These are phyloP conservation scores for Pigoraptor vietnamica DNA, from an alignment of 78 protist species.

Conservation along the genomic window DNA sequence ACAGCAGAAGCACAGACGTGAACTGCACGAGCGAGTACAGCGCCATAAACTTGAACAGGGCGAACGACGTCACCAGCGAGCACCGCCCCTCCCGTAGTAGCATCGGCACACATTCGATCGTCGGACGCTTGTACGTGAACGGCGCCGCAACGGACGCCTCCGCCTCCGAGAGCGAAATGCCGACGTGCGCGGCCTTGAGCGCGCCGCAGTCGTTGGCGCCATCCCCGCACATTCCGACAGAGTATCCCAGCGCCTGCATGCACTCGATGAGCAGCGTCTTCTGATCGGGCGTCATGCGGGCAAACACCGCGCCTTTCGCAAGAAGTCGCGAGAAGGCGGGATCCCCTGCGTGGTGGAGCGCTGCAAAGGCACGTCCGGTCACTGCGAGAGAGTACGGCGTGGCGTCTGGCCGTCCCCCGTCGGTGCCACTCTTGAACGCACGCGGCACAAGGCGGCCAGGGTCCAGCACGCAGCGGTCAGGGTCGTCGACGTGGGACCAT, in stretches of 20 bases:
- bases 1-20: conserved; percentile 54
- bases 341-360: background rate
- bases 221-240: conserved; percentile 68
- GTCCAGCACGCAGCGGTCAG: background rate
- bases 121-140: conserved; percentile 49
- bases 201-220: conserved; percentile 84
- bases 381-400: background rate
- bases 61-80: conserved; percentile 58
- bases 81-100: conserved; percentile 68
- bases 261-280: conserved; percentile 40
- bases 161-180: conserved; percentile 59
- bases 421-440: background rate
- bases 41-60: conserved; percentile 68
- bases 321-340: background rate
- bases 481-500: background rate
- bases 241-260: background rate
- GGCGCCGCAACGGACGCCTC: conserved; percentile 85
- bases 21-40: conserved; percentile 71
- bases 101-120: conserved; percentile 23
- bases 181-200: conserved; percentile 70
- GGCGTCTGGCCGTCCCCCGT: background rate
- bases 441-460: background rate
- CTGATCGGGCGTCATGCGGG: conserved; percentile 68
- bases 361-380: conserved; percentile 29
- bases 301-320: conserved; percentile 31